Conservation (phyloP, 2,329 filamentous ascomycete species). For the Cladobotryum mycophilum region DNA sequence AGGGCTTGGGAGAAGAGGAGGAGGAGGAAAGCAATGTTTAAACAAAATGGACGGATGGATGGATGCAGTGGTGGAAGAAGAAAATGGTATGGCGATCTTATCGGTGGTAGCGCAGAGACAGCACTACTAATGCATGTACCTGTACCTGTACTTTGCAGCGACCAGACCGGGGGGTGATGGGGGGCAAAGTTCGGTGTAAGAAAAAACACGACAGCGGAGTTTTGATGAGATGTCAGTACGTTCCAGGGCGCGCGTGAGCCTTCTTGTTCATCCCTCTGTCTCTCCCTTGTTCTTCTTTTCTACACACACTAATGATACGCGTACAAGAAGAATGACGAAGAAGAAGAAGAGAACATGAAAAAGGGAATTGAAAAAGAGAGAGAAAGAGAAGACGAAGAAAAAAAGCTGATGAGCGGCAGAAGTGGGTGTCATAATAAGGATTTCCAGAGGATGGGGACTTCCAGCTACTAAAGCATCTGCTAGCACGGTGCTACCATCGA, state of each 20-base stretch:
- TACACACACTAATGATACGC: constrained; percentile 7
- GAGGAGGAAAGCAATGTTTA: background rate
- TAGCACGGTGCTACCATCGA: too few relatives aligned
- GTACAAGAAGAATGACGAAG: constrained; percentile 2
- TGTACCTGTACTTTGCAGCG: background rate
- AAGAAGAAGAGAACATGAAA: constrained; percentile 3
- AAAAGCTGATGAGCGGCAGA: constrained; percentile 1
- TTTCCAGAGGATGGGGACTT: too few relatives aligned
- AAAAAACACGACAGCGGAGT: background rate
- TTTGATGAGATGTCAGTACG: constrained; percentile 1
- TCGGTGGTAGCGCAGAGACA: background rate
- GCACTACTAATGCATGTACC: background rate
- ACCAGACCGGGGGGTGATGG: background rate
- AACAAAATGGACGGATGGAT: background rate
- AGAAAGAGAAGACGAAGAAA: constrained; percentile 3
- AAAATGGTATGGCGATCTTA: background rate
- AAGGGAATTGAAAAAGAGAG: constrained; percentile 14
- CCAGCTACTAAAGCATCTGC: too few relatives aligned
- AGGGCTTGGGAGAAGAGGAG: background rate
- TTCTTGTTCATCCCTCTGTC: constrained; percentile 5
- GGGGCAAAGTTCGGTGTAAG: constrained; percentile 4
- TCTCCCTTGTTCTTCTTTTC: background rate
- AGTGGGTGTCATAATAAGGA: background rate
- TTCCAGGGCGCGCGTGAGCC: constrained; percentile 10
- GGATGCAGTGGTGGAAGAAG: background rate